These are phyloP conservation scores for Ceratonia siliqua DNA, from an alignment of 306 rosid species.

Conservation along the genomic window DNA sequence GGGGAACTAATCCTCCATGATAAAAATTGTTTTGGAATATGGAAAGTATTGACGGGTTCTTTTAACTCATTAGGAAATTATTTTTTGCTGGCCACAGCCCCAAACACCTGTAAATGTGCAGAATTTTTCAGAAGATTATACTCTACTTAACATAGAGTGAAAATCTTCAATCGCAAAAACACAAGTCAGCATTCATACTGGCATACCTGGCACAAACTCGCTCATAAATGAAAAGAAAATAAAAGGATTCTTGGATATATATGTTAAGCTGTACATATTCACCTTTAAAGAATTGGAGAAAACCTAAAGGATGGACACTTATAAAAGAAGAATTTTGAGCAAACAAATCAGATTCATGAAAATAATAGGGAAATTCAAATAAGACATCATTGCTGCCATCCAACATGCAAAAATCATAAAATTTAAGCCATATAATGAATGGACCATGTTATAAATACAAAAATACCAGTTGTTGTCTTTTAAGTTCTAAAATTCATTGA, in stretches of 20 bases:
- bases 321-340: neutral
- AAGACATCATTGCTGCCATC: neutral
- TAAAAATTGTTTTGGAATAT: conserved; percentile 23
- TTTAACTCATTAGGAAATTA: conserved; percentile 21
- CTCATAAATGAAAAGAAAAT: neutral
- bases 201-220: neutral
- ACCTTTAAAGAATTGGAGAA: neutral
- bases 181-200: neutral
- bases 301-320: neutral
- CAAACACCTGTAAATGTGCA: conserved; percentile 32
- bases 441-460: neutral
- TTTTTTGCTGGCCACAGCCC: conserved; percentile 29
- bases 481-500: neutral
- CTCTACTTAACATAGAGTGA: conserved; percentile 4
- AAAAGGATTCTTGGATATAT: neutral
- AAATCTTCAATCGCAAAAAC: neutral
- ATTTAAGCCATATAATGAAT: neutral
- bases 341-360: neutral
- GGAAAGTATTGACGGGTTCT: conserved; percentile 24
- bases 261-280: neutral
- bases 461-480: neutral
- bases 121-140: conserved; percentile 31
- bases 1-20: conserved; percentile 8
- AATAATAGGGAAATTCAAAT: neutral
- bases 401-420: neutral